Conservation (phyloP, 495 filamentous ascomycete species). For the Penicillium canescens region DNA sequence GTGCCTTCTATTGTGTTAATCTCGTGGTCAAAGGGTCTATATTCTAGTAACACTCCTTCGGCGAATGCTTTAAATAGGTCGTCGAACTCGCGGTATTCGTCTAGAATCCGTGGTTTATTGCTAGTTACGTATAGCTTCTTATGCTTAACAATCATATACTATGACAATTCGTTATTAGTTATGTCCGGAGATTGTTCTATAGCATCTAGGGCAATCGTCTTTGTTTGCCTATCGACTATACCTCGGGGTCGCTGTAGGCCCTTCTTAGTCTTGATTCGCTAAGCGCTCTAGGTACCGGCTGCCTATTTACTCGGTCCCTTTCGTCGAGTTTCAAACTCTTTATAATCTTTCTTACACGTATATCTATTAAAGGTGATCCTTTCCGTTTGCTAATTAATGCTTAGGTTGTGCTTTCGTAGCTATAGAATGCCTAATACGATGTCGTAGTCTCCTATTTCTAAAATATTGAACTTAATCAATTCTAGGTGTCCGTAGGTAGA, state of each 20-base stretch:
- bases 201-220: background rate
- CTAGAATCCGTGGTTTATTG: constrained; percentile 4
- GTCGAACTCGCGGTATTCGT: constrained; percentile 3
- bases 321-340: background rate
- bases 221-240: background rate
- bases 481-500: background rate
- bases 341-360: background rate
- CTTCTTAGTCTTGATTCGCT: background rate
- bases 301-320: background rate
- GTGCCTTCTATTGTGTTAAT: constrained; percentile 7
- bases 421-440: background rate
- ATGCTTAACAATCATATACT: background rate
- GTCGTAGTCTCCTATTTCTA: background rate
- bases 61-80: constrained; percentile 2
- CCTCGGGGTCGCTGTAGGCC: background rate
- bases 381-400: background rate
- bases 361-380: background rate
- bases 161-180: background rate
- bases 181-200: background rate
- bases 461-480: background rate
- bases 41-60: background rate
- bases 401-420: background rate
- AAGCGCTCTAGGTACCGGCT: background rate
- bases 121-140: background rate
- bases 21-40: background rate